A percentile compares a stretch with the other conserved stretches of the same genome.
These are phyloP conservation scores for Xylaria flabelliformis DNA, from an alignment of 495 filamentous ascomycete species.

Conservation along the genomic window DNA sequence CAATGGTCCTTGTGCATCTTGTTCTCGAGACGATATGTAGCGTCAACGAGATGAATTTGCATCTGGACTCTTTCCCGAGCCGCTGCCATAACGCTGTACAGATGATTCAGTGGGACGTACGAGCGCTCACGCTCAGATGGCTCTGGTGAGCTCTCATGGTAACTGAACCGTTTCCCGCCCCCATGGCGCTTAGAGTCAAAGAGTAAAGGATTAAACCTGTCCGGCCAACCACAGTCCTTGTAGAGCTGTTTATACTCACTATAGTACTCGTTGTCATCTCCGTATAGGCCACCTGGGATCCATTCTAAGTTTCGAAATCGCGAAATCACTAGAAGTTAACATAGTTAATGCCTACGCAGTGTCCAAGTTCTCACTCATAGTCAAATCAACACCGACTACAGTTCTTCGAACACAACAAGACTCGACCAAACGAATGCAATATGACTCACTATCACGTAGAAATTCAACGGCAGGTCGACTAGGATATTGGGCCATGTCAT, in stretches of 20 bases:
- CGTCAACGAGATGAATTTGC: neutral
- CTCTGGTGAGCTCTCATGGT: neutral
- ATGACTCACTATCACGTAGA: neutral
- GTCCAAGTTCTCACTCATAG: neutral
- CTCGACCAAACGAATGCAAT: neutral
- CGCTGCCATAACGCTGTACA: neutral
- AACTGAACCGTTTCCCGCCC: neutral
- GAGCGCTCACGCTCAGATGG: neutral
- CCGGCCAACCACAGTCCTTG: slow-evolving; percentile 14
- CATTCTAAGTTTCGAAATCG: slow-evolving; percentile 1
- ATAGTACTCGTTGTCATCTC: neutral
- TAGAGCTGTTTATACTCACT: slow-evolving; percentile 1
- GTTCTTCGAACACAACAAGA: neutral
- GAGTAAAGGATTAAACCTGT: slow-evolving; percentile 14
- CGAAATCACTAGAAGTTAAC: neutral
- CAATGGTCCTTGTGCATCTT: neutral
- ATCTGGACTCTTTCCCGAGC: slow-evolving; percentile 3
- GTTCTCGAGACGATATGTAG: neutral
- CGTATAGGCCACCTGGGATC: slow-evolving; percentile 1
- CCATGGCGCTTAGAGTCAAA: neutral
- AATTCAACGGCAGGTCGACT: slow-evolving; percentile 3
- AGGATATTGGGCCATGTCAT: neutral
- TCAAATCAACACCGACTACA: neutral
- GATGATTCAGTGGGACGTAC: slow-evolving; percentile 1
- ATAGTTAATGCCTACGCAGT: neutral